Percentiles rank a stretch among this genome's conserved stretches.
These are phyloP conservation scores for Hygrocybe coccinea DNA, from an alignment of 768 basidiomycete genomes.

Conservation along the genomic window DNA sequence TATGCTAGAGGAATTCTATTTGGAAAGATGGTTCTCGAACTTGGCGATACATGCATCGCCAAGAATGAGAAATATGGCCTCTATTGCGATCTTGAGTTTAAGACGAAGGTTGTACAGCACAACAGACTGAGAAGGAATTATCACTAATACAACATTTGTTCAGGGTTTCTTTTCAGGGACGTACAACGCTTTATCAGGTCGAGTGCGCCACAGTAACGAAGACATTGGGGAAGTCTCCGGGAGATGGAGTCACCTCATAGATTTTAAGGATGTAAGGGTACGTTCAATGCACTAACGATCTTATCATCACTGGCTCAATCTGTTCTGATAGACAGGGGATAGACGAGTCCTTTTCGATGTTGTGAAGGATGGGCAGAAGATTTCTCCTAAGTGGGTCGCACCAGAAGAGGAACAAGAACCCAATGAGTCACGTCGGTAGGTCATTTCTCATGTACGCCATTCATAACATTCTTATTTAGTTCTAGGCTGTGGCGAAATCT, in stretches of 20 bases:
- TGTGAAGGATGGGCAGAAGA: constrained; percentile 61
- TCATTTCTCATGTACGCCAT: constrained; percentile 9
- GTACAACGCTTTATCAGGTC: constrained; percentile 86
- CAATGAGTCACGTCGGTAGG: constrained; percentile 82
- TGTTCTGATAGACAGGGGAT: constrained; percentile 47
- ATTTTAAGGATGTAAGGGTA: constrained; percentile 70
- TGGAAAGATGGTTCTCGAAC: constrained; percentile 93
- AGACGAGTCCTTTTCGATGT: constrained; percentile 85
- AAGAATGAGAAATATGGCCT: constrained; percentile 75
- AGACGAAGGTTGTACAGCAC: constrained; percentile 70
- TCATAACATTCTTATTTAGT: not conserved
- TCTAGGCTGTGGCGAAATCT: constrained; percentile 74
- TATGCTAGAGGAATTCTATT: constrained; percentile 84
- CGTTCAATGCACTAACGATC: constrained; percentile 12
- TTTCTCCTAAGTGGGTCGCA: constrained; percentile 78
- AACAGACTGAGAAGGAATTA: not conserved
- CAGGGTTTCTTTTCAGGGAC: constrained; percentile 97
- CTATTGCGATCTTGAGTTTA: constrained; percentile 87
- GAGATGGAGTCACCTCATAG: constrained; percentile 88
- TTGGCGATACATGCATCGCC: constrained; percentile 84
- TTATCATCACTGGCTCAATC: not conserved
- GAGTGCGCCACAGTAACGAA: constrained; percentile 56
- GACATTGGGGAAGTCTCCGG: constrained; percentile 86
- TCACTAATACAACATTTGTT: not conserved
- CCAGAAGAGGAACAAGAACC: constrained; percentile 84